These are phyloP conservation scores for Pinus albicaulis DNA, from an alignment of 75 land plant species.

Conservation along the genomic window DNA sequence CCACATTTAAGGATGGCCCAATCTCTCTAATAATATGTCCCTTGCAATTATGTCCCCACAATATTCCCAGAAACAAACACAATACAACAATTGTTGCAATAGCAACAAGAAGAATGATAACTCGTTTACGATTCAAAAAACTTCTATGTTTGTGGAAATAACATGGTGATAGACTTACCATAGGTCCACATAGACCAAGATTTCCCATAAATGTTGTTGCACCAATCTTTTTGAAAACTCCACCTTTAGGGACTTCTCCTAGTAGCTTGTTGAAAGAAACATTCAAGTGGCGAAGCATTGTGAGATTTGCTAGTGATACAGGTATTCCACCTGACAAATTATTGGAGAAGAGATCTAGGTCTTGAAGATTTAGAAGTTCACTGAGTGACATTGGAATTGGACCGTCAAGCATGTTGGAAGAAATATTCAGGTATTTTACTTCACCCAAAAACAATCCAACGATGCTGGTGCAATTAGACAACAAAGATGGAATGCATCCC, in stretches of 20 bases:
- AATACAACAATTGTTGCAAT: neutral
- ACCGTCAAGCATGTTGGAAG: constrained; percentile 8
- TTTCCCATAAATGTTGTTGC: neutral
- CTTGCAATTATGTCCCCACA: neutral
- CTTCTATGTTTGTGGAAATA: neutral
- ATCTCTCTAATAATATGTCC: neutral
- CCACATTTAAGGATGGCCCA: neutral
- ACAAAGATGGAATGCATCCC: constrained; percentile 1
- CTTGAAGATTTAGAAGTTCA: constrained; percentile 14
- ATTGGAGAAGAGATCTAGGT: constrained; percentile 32
- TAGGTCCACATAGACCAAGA: neutral
- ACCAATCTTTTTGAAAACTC: neutral
- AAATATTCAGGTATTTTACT: constrained; percentile 20
- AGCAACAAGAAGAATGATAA: neutral
- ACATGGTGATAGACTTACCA: neutral
- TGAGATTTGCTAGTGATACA: constrained; percentile 1
- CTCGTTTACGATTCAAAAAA: neutral
- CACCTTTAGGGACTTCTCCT: constrained; percentile 12
- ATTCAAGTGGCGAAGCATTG: neutral
- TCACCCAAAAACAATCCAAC: neutral
- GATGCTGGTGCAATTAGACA: neutral
- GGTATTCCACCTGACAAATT: constrained; percentile 26
- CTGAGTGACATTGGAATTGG: constrained; percentile 17
- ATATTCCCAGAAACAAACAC: neutral
- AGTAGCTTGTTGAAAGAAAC: constrained; percentile 11